Base-by-base conservation (phyloP, 257 asterid genomes). In the Ligustrum vulgare region DNA sequence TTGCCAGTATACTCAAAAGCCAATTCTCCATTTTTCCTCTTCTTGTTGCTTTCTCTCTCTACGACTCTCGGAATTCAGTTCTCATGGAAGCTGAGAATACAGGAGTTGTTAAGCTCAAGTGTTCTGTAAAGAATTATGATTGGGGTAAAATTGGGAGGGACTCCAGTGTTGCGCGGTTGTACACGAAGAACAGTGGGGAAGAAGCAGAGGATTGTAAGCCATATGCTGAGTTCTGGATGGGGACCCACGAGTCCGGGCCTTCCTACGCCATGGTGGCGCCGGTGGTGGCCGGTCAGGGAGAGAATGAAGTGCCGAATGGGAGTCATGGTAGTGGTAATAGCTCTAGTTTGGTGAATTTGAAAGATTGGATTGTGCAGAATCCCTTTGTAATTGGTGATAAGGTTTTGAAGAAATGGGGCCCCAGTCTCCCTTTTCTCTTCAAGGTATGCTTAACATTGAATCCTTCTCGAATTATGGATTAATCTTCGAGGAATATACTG, bases 171-270 rank as follows among this genome's bases (percentile, higher is more conserved):
- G 93, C 90, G 78, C 86, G 87, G 20, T 69, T 91, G 70, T 81
- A 87, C 62, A 79, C 82, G 65, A 81, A 77, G 67, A 92, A 90
- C 78, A 82, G 73, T 33, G 85, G 89, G 13, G 84, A 47, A 8
- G 81, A 82, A 56, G 74, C 80, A 13, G 79, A 67, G 25, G 92
- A 71, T 2, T 89, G 75, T 6, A 83, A 75, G 78, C 90, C 84
- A 11, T 90, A 87, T 34, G 96, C 98, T 0, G 98, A 93, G 82
- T 88, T 91, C 22, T 89, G 98, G 97, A 91, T 92, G 93, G 98
- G 98, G 60, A 94, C 96, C 5, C 98, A 94, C 77, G 92, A 85
- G 31, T 92, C 97, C 18, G 98, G 98, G 1, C 95, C 96, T 5
- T 91, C 97, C 1, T 90, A 83, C 67, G 37, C 18, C 10, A 60